These are phyloP conservation scores for Phytophthora quininea DNA, from an alignment of 352 stramenopile species.

Conservation along the genomic window DNA sequence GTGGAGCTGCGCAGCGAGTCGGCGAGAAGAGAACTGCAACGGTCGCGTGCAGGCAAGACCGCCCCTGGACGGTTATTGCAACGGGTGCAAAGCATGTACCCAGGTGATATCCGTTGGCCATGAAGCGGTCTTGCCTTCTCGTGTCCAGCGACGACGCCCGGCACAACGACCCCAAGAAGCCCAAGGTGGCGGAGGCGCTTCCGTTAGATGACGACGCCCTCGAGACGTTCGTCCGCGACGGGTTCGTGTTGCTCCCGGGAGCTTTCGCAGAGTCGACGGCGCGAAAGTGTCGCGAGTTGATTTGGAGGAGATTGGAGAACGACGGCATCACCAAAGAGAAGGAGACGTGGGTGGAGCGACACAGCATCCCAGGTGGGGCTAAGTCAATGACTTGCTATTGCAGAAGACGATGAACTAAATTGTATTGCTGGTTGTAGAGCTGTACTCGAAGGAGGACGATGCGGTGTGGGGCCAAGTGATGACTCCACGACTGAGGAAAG, in stretches of 20 bases:
- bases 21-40: constrained; percentile 22
- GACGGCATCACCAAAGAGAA: constrained; percentile 49
- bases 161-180: constrained; percentile 22
- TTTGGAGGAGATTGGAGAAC: constrained; percentile 44
- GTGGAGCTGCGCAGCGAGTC: constrained; percentile 1
- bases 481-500: constrained; percentile 46
- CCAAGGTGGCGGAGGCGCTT: constrained; percentile 7
- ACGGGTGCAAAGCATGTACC: not conserved
- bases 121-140: not conserved
- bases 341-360: constrained; percentile 61
- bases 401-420: not conserved
- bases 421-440: constrained; percentile 36
- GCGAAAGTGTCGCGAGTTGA: constrained; percentile 47
- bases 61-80: not conserved
- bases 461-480: constrained; percentile 53
- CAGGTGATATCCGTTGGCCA: not conserved
- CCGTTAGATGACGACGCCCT: constrained; percentile 44
- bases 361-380: constrained; percentile 51
- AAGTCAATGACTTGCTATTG: not conserved
- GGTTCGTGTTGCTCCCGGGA: constrained; percentile 66
- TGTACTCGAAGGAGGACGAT: constrained; percentile 49
- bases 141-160: not conserved
- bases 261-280: constrained; percentile 58
- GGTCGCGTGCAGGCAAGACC: not conserved
- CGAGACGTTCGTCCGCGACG: constrained; percentile 63